These are phyloP conservation scores for Protostelium mycophagum DNA, from an alignment of 78 protist species.

Conservation along the genomic window DNA sequence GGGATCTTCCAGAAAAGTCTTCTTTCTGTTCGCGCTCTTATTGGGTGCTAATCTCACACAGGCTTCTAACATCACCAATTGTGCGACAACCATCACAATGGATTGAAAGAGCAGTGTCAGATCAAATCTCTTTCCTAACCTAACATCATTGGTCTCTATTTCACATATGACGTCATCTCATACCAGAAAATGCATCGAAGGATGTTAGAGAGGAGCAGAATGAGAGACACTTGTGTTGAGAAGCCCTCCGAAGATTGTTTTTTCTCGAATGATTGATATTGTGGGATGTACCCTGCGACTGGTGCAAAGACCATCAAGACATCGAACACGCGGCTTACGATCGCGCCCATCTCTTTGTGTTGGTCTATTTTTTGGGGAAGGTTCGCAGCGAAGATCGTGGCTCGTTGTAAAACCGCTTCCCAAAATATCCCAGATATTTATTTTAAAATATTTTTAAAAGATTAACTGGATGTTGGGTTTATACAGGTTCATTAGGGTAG, in stretches of 20 bases:
- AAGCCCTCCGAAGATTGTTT: conserved; percentile 41
- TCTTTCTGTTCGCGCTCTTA: background rate
- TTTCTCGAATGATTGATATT: conserved; percentile 32
- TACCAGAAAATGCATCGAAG: conserved; percentile 45
- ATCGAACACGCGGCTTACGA: background rate
- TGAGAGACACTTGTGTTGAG: conserved; percentile 45
- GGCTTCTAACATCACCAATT: conserved; percentile 35
- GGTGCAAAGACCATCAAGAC: conserved; percentile 44
- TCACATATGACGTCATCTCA: background rate
- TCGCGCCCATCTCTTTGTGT: too few relatives aligned
- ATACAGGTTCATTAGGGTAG: too few relatives aligned
- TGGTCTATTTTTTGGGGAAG: too few relatives aligned
- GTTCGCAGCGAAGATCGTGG: too few relatives aligned
- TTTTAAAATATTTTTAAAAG: too few relatives aligned
- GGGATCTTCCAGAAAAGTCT: background rate
- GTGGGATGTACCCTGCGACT: conserved; percentile 55
- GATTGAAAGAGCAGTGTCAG: conserved; percentile 50
- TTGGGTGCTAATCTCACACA: conserved; percentile 1
- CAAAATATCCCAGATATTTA: too few relatives aligned
- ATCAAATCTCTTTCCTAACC: conserved; percentile 64
- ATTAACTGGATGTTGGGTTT: too few relatives aligned
- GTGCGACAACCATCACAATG: conserved; percentile 62
- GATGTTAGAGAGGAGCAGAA: conserved; percentile 48
- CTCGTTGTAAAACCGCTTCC: too few relatives aligned
- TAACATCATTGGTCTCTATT: too few relatives aligned